Base-by-base conservation (phyloP, 805 yeast genomes). In the Brettanomyces sp. region DNA sequence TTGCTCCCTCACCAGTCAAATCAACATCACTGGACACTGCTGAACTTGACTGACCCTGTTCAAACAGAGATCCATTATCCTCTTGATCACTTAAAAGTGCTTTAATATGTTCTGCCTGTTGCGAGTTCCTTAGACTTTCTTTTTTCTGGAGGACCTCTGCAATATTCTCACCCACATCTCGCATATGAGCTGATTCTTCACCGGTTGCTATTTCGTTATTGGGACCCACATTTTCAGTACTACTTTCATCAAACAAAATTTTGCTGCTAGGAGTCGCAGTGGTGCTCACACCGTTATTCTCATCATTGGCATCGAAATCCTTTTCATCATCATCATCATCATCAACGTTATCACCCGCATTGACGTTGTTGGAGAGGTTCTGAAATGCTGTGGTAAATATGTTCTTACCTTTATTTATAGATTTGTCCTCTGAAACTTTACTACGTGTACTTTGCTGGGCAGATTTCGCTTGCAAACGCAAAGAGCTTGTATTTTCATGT, bases 311-410 rank as follows among this genome's bases (percentile, higher is more conserved):
- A 11, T 13, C 41, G 30, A 30, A 45, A 21, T n/a, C 32, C 18
- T 44, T 41, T 21, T 36, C 47, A 11, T 39, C 33, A 21, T 43
- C 39, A 8, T 46, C 49, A 13, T 50, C 44, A 2, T 45, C 46
- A 3, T 53, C 50, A 13, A 47, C 54, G 37, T 50, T 48, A 4
- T 52, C 54, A 5, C 49, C 48, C 7, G 62, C 56, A 35, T 45
- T 49, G 21, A 52, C 46, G 4, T 43, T 38, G 25, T 43, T 39
- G 12, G 49, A 41, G 13, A 48, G 25, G 25, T 39, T 47, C 18
- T 44, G 39, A 39, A 50, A 37, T 13, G 43, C 47, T 18, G 32
- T 23, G 24, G 14, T 25, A 14, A 42, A 18, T 3, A 38, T 23
- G 24, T 34, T 39, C 42, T 12, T 28, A 7, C 21, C 22, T 14